Base-by-base conservation (phyloP, 1,139 yeast genomes). In the Kurtzmaniella natalensis region DNA sequence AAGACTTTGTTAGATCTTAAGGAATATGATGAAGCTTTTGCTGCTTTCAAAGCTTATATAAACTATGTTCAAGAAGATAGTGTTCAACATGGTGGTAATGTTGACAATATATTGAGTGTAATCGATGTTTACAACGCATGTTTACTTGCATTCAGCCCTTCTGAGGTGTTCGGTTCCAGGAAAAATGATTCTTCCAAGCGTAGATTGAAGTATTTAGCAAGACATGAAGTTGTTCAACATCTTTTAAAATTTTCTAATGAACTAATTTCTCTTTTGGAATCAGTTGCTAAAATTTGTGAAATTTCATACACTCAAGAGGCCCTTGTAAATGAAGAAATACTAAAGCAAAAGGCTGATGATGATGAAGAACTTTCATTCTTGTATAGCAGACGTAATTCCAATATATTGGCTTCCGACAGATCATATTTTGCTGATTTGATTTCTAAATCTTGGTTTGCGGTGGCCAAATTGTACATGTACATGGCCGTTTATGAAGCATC, bases 1-100 rank as follows among this genome's bases (percentile, higher is more conserved):
- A 53, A 58, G 36, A 50, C 60, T 1, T 53, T 68, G 35, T 47
- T 68, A 17, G 66, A 62, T 24, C 48, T 59, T 34, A 47, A 53
- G 11, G 71, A 68, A 42, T 61, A 52, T 37, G 74, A 69, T 40
- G 74, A 69, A 43, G 74, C 74, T 0, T 53, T 61, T 36, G 70
- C 69, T 5, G 72, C 69, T 0, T 61, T 68, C 37, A 59, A 57
- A 21, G 66, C 73, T 1, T 66, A 57, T 37, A 46, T 55, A 5
- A 47, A 47, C 23, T 69, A 69, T 42, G 38, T 61, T 11, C 57
- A 59, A 17, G 63, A 57, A 30, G 68, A 63, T 18, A 54, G 59
- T 39, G 57, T 57, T 29, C 67, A 63, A 26, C 48, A 55, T 30
- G 50, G 51, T 13, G 71, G 72, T 2, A 33, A 44, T 13, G 49